Evolutionary conservation across 2,329 filamentous ascomycete genomes (phyloP).

Genomic region (Ceratocystis papillata): DNA sequence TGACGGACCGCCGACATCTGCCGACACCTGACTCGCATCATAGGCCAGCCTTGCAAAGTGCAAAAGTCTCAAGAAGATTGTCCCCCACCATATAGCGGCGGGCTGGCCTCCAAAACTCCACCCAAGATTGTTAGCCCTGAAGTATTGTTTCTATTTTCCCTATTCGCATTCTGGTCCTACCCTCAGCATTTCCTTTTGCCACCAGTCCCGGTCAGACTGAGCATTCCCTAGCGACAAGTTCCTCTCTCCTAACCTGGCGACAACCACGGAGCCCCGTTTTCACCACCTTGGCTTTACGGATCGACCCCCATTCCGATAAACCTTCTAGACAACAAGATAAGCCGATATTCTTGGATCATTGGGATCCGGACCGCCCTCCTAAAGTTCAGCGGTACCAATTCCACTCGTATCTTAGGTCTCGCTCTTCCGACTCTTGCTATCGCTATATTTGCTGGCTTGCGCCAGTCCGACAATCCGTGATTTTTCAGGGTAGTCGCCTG

Average conservation of each 20-base stretch:
- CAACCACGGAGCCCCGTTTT: slow-evolving; percentile 4
- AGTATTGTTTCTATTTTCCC: slow-evolving; percentile 6
- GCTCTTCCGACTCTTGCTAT: neutral
- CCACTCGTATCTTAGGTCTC: neutral
- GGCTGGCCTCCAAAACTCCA: neutral
- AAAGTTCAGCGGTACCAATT: neutral
- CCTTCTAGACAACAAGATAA: neutral
- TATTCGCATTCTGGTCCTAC: neutral
- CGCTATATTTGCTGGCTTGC: neutral
- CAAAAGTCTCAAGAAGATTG: slow-evolving; percentile 10
- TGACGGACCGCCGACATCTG: neutral
- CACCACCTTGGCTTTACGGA: neutral
- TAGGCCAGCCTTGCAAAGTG: neutral
- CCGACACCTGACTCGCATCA: neutral
- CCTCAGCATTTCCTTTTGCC: neutral
- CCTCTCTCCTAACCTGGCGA: neutral
- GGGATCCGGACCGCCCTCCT: neutral
- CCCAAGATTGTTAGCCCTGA: neutral
- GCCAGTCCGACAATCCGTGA: neutral
- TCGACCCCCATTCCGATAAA: neutral
- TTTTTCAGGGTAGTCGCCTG: neutral
- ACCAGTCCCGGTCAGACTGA: neutral
- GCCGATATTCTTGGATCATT: neutral
- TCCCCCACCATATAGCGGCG: slow-evolving; percentile 2
- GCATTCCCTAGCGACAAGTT: neutral